Evolutionary conservation across 73 alveolate genomes (phyloP).

Genomic region (Tetrahymena malaccensis): DNA sequence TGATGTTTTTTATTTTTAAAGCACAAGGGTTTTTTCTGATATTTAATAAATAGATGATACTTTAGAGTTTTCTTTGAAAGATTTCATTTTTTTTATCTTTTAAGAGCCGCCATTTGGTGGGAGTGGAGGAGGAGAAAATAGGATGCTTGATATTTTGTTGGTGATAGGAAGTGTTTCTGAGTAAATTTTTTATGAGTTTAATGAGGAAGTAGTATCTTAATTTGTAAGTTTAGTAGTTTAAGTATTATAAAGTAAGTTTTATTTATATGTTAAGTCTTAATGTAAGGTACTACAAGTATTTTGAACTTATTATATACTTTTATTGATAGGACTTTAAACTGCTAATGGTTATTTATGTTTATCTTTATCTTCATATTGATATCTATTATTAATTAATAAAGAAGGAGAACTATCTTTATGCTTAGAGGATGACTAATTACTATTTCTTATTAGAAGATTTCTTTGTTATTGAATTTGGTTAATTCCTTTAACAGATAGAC

Average conservation of each 20-base stretch:
- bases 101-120: neutral
- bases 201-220: neutral
- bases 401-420: neutral
- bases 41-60: neutral
- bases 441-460: neutral
- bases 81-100: neutral
- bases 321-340: neutral
- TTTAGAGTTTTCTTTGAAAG: neutral
- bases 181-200: neutral
- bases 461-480: neutral
- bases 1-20: neutral
- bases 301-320: no score
- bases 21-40: neutral
- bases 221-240: neutral
- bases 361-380: neutral
- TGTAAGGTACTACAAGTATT: neutral
- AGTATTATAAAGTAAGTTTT: neutral
- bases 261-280: neutral
- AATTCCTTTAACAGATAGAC: neutral
- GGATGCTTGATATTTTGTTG: neutral
- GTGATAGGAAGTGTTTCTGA: neutral
- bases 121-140: neutral
- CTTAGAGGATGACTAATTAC: neutral
- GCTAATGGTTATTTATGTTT: neutral
- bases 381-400: neutral